Conservation (phyloP, 768 basidiomycete species). For the Boletus barrowsii region DNA sequence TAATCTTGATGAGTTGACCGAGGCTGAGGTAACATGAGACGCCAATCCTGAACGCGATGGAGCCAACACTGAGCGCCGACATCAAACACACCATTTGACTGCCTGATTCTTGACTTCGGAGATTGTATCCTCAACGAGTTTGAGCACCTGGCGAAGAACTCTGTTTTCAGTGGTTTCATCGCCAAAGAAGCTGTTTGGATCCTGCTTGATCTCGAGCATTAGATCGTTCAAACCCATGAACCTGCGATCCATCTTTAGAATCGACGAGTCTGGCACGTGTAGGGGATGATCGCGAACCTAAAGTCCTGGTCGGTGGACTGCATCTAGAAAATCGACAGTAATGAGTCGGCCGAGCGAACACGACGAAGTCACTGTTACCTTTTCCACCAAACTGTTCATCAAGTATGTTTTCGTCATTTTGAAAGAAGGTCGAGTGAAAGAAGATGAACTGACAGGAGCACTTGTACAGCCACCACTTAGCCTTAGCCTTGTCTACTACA, state of each 20-base stretch:
- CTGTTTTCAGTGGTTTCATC: constrained; percentile 86
- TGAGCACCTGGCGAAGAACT: constrained; percentile 78
- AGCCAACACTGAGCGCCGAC: neutral
- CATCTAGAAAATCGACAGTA: constrained; percentile 51
- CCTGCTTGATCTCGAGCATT: constrained; percentile 81
- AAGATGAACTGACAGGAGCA: constrained; percentile 25
- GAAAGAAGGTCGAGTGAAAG: constrained; percentile 8
- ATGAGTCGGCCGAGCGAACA: neutral
- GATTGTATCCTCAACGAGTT: constrained; percentile 89
- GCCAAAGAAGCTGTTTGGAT: constrained; percentile 69
- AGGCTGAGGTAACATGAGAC: constrained; percentile 48
- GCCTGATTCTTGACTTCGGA: constrained; percentile 98
- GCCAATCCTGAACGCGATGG: constrained; percentile 4
- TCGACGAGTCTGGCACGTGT: constrained; percentile 16
- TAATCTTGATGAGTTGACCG: constrained; percentile 86
- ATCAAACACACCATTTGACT: constrained; percentile 75
- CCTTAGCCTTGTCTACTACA: no score
- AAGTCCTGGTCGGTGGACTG: constrained; percentile 90
- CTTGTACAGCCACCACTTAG: constrained; percentile 14
- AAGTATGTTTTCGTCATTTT: constrained; percentile 83
- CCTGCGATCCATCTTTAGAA: constrained; percentile 40
- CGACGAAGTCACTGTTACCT: constrained; percentile 41
- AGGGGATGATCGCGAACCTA: constrained; percentile 45
- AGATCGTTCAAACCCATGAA: constrained; percentile 98
- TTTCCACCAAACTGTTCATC: constrained; percentile 83